These are phyloP conservation scores for Ziziphus jujuba DNA, from an alignment of 306 rosid species.

Conservation along the genomic window DNA sequence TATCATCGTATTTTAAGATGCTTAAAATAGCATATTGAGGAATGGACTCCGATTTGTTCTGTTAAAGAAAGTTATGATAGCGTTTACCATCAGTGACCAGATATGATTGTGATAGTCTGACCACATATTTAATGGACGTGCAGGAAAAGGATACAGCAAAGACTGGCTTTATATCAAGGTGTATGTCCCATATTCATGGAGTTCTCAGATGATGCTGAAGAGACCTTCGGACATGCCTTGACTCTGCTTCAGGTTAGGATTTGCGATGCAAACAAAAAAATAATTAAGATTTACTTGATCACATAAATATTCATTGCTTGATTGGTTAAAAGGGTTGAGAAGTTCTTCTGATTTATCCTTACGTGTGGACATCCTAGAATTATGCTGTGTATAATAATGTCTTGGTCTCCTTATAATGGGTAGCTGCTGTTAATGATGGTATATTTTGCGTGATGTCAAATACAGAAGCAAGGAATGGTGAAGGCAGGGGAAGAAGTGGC, in stretches of 20 bases:
- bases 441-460: background rate
- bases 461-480: constrained; percentile 93
- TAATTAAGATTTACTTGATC: background rate
- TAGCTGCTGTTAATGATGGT: background rate
- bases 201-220: constrained; percentile 78
- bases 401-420: background rate
- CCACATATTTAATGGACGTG: constrained; percentile 33
- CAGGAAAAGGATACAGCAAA: constrained; percentile 84
- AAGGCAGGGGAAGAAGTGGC: constrained; percentile 97
- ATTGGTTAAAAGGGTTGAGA: background rate
- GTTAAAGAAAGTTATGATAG: background rate
- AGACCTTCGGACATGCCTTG: constrained; percentile 65
- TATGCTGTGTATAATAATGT: background rate
- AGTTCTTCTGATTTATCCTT: background rate
- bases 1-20: background rate
- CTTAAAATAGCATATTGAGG: background rate
- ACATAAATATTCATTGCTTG: background rate
- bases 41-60: background rate
- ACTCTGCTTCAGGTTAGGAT: constrained; percentile 56
- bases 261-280: background rate
- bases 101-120: constrained; percentile 6
- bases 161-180: constrained; percentile 91
- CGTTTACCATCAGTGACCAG: background rate
- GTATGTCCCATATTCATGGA: constrained; percentile 86
- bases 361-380: background rate